Percentiles rank a stretch among this genome's conserved stretches.
Evolutionary conservation across 345 rosid genomes (phyloP).

Genomic region (Sapria himalayana): DNA sequence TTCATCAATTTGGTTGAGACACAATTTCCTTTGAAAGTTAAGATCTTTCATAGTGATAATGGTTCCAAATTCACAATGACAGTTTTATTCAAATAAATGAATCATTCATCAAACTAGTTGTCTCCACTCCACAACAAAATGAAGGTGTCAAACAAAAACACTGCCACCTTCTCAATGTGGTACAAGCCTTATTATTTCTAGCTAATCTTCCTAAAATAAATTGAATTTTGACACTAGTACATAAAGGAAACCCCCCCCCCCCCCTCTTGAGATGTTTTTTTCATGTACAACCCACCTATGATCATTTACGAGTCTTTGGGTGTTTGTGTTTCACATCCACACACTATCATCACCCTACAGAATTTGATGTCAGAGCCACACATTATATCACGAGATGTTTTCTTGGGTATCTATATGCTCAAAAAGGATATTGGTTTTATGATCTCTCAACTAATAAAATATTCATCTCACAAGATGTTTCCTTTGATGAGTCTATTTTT

Average conservation of each 20-base stretch:
- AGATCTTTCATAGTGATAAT: slow-evolving; percentile 5
- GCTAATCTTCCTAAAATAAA: not conserved
- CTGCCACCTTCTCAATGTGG: not conserved
- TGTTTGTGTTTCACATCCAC: slow-evolving; percentile 1
- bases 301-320: not conserved
- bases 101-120: slow-evolving; percentile 1
- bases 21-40: not conserved
- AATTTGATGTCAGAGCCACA: not conserved
- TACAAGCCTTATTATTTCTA: not conserved
- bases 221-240: not conserved
- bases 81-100: not conserved
- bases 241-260: not conserved
- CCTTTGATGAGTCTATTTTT: no score
- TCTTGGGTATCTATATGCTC: not conserved
- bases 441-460: no score
- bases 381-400: not conserved
- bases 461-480: no score
- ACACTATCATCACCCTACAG: not conserved
- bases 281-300: not conserved
- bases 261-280: not conserved
- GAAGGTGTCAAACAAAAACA: not conserved
- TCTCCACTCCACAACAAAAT: no score
- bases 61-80: not conserved
- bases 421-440: not conserved
- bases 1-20: not conserved